Base-by-base conservation (phyloP, 805 yeast species). In the Kluyveromyces starmeri region DNA sequence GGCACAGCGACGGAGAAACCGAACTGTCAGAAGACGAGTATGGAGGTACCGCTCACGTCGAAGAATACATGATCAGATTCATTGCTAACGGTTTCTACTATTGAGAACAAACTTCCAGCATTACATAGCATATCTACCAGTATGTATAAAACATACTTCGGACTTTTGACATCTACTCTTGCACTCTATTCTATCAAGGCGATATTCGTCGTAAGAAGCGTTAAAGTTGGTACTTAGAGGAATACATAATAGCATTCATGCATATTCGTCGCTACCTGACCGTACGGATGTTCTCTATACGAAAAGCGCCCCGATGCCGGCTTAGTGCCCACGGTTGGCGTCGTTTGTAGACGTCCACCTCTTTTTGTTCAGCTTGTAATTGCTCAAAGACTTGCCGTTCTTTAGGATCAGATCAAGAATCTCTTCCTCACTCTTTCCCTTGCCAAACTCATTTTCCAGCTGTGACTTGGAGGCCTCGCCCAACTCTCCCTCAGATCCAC, bases 51-150 rank as follows among this genome's bases (percentile, higher is more conserved):
- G 83, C 82, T 4, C 96, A 86, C 55, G 74, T 89, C 35, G 99
- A 92, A 54, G 97, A 92, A 66, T 94, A 88, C 62, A 92, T 92
- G 99, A 75, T 92, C 42, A 67, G 88, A 40, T 83, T 73, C 53
- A 83, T 92, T 39, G 94, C 94, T 40, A 78, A 77, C 35, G 96
- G 96, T 0, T 72, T 65, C 52, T 83, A 77, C 51, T 71, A 61
- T 46, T 51, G 32, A 23, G n/a, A n/a, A n/a, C n/a, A n/a, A n/a
- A n/a, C n/a, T n/a, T n/a, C n/a, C n/a, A n/a, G n/a, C n/a, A n/a
- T n/a, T n/a, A n/a, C n/a, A n/a, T n/a, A n/a, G n/a, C n/a, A n/a
- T n/a, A n/a, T n/a, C n/a, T n/a, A n/a, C n/a, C n/a, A n/a, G n/a
- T n/a, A n/a, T n/a, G n/a, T n/a, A n/a, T n/a, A n/a, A n/a, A n/a